Evolutionary conservation across 108 stramenopile genomes (phyloP).

Genomic region (Nitzschia sp.): DNA sequence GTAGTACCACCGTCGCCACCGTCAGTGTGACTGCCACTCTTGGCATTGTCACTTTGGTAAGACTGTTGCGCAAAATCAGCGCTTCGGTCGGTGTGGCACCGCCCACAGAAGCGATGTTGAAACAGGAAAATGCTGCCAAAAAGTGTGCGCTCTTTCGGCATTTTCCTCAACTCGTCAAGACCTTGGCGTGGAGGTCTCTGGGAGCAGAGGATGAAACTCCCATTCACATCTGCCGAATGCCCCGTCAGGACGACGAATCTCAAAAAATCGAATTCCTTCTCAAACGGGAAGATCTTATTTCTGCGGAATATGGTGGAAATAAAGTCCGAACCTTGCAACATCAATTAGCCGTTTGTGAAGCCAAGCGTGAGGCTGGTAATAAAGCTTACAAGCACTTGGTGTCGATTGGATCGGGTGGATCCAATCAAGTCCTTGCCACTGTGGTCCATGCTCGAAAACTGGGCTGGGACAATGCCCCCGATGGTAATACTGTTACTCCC

Average conservation of each 20-base stretch:
- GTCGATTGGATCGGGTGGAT: slow-evolving; percentile 9
- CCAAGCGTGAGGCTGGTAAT: neutral
- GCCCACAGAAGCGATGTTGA: neutral
- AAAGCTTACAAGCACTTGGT: neutral
- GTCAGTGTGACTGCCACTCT: neutral
- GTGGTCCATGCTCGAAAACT: slow-evolving; percentile 10
- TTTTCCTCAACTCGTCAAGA: neutral
- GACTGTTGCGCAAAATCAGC: neutral
- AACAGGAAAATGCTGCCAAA: neutral
- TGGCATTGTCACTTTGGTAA: neutral
- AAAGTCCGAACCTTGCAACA: slow-evolving; percentile 3
- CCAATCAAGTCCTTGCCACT: slow-evolving; percentile 9
- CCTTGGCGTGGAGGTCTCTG: neutral
- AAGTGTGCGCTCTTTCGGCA: slow-evolving; percentile 8
- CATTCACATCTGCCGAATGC: slow-evolving; percentile 1
- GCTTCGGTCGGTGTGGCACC: neutral
- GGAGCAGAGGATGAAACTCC: neutral
- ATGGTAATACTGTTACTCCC: neutral
- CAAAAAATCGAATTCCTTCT: neutral
- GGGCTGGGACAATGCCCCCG: slow-evolving; percentile 2
- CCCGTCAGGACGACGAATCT: neutral
- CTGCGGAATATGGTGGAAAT: neutral
- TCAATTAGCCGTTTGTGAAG: neutral
- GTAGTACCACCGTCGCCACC: neutral
- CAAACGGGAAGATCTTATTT: slow-evolving; percentile 9